Evolutionary conservation across 2,329 filamentous ascomycete genomes (phyloP), one percentile per base, ranked within the genome.

Genomic region (Verticillium albo-atrum): DNA sequence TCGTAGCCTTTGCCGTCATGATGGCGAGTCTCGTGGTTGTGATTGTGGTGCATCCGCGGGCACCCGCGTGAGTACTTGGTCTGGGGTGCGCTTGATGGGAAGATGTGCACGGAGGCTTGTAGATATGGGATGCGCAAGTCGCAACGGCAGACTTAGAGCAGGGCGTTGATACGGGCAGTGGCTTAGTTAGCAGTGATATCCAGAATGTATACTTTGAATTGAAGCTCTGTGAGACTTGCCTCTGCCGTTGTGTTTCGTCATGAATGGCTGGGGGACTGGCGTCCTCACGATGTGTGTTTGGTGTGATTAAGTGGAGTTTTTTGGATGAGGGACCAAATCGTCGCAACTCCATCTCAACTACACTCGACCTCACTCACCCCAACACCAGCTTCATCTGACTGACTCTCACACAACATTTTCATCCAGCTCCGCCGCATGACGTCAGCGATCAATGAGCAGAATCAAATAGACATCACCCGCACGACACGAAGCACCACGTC

Each of bases 1-100:
- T 84, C 20, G 82, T 92, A 52, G 85, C 89, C 3, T 77, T 86
- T 68, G 78, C 81, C 3, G 77, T 89, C 61, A 89, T 89, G 79
- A 70, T 87, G 37, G 77, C 80, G 28, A 85, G 81, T 54, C 71
- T 89, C 62, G 76, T 85, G 15, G 80, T 89, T 4, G 83, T 89
- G 2, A 70, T 88, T 53, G 79, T 84, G 17, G 81, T 86, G 56
- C 80, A 84, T 30, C 74, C 75, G 23, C 37, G 42, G 34, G 14
- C 35, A 14, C 6, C 10, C 6, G 20, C n/a, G 42, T 47, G 30
- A 47, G 42, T n/a, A 3, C 9, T 47, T 23, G n/a, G 6, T 10
- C 7, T 14, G 20, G 42, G n/a, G 12, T 7, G 14, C 6, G n/a
- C n/a, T n/a, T n/a, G n/a, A n/a, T n/a, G n/a, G n/a, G n/a, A n/a